Conservation (phyloP, 1,139 yeast genomes). For the Sugiyamaella sp. region DNA sequence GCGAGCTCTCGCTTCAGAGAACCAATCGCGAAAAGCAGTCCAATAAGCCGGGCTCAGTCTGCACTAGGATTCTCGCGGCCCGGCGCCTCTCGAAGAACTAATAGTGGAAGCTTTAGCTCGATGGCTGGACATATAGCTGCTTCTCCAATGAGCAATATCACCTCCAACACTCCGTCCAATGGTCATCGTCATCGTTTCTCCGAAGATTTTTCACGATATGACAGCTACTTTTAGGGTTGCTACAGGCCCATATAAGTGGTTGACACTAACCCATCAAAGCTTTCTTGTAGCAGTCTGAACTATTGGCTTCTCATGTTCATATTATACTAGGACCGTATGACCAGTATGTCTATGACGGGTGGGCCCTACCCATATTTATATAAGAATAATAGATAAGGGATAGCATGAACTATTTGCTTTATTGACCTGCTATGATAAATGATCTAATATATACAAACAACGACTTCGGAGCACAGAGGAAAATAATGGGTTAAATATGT, state of each 20-base stretch:
- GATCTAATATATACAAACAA: not conserved
- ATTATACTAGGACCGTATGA: too few species aligned
- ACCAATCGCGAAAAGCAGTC: slow-evolving; percentile 15
- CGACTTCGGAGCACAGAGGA: not conserved
- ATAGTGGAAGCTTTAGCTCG: slow-evolving; percentile 1
- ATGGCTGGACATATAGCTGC: not conserved
- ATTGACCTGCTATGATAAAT: not conserved
- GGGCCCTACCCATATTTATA: too few species aligned
- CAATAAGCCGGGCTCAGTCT: slow-evolving; percentile 18
- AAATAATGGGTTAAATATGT: not conserved
- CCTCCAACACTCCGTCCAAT: not conserved
- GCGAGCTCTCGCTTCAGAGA: slow-evolving; percentile 10
- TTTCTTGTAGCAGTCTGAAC: too few species aligned
- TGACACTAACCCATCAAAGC: too few species aligned
- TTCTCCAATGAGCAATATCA: not conserved
- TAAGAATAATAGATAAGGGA: too few species aligned
- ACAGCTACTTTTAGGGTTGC: slow-evolving; percentile 11
- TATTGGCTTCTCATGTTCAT: too few species aligned
- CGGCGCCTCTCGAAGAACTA: not conserved
- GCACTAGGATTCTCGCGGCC: slow-evolving; percentile 12
- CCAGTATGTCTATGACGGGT: too few species aligned
- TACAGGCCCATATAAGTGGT: too few species aligned
- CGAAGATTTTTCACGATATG: slow-evolving; percentile 19
- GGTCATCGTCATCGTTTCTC: slow-evolving; percentile 13
- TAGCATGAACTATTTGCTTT: too few species aligned